phyloP scores from a whole-genome alignment of 805 yeast species.

The Starmerella vaccinii region DNA sequence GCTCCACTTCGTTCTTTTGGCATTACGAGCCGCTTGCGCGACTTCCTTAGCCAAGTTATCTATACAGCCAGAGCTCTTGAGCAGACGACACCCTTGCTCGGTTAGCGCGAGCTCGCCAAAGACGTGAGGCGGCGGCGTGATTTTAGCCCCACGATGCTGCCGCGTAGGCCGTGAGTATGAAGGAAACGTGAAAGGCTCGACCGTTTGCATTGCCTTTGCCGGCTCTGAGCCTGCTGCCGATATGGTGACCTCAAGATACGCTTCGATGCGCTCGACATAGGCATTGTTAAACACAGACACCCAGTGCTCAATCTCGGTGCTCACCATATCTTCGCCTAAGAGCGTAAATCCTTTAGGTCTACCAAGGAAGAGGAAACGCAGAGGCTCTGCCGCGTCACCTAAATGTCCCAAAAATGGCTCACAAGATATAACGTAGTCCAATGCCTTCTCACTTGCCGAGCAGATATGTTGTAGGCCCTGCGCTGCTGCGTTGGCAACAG shows the following conservation, averaged over 20 bases:
- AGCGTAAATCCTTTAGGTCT: conserved; percentile 61
- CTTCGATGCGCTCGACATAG: conserved; percentile 30
- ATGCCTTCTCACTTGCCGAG: conserved; percentile 35
- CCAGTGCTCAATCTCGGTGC: conserved; percentile 62
- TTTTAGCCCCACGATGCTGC: conserved; percentile 1
- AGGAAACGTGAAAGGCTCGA: conserved; percentile 18
- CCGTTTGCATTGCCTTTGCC: background rate
- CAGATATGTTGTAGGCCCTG: conserved; percentile 45
- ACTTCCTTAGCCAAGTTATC: conserved; percentile 20
- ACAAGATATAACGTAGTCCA: conserved; percentile 42
- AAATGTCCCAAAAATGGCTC: conserved; percentile 50
- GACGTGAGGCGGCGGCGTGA: conserved; percentile 49
- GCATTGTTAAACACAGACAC: conserved; percentile 33
- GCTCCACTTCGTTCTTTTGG: conserved; percentile 15
- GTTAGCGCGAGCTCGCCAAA: conserved; percentile 74
- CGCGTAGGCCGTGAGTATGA: conserved; percentile 14
- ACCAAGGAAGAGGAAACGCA: conserved; percentile 55
- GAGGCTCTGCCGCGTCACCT: conserved; percentile 43
- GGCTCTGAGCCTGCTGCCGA: background rate
- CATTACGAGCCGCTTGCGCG: conserved; percentile 6
- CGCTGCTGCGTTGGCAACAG: conserved; percentile 49
- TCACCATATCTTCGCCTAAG: conserved; percentile 42
- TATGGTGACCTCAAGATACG: conserved; percentile 24
- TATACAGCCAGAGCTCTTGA: conserved; percentile 41
- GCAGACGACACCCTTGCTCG: conserved; percentile 60